These are phyloP conservation scores for Entomortierella lignicola DNA, from an alignment of 192 early-diverging fungal genomes.

Conservation along the genomic window DNA sequence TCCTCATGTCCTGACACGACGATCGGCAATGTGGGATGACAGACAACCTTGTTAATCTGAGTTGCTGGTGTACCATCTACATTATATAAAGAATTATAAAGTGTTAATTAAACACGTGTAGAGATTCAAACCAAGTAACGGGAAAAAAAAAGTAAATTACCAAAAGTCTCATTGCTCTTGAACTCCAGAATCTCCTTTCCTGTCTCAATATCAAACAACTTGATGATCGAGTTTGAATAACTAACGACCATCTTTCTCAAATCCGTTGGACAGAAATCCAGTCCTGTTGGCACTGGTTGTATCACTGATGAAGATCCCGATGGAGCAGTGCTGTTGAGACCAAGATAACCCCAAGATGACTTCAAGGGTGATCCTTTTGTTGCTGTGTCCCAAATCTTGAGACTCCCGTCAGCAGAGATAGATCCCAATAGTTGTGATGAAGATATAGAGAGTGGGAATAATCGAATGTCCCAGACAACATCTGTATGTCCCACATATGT, in stretches of 20 bases:
- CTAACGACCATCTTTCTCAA: constrained; percentile 69
- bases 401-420: constrained; percentile 81
- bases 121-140: neutral
- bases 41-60: constrained; percentile 83
- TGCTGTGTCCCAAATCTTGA: constrained; percentile 84
- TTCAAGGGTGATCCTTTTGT: constrained; percentile 57
- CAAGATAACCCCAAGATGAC: constrained; percentile 60
- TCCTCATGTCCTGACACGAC: constrained; percentile 85
- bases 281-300: constrained; percentile 67
- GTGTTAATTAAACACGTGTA: too few relatives aligned
- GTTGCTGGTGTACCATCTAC: constrained; percentile 70
- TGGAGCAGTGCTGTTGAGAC: neutral
- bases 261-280: constrained; percentile 75
- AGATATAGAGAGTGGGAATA: constrained; percentile 66
- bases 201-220: constrained; percentile 83
- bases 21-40: constrained; percentile 79
- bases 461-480: constrained; percentile 85
- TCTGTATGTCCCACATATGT: constrained; percentile 85
- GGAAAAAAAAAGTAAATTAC: constrained; percentile 49
- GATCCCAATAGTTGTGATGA: constrained; percentile 71
- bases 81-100: neutral
- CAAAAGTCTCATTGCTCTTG: constrained; percentile 70
- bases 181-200: constrained; percentile 67
- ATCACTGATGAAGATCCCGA: neutral
- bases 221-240: constrained; percentile 72